Base-by-base conservation (phyloP, 306 rosid genomes). In the Benincasa hispida region DNA sequence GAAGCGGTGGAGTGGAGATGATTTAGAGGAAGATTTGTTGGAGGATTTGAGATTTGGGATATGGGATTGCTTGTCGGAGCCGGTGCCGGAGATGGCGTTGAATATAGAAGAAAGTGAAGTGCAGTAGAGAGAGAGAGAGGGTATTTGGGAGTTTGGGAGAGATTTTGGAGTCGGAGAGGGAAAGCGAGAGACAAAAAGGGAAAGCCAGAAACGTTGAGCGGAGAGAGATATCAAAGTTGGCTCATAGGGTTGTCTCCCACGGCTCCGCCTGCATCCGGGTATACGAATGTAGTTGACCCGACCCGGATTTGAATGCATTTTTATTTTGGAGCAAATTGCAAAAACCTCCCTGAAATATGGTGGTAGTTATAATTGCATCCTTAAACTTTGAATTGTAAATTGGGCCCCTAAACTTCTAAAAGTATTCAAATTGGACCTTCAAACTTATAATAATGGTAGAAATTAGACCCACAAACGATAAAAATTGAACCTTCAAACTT, bases 1-100 rank as follows among this genome's bases (percentile, higher is more conserved):
- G 81, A 77, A 81, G 88, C 88, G 88, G 91, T 84, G 83, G 85
- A 74, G 59, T 72, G 72, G 72, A 72, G 76, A 72, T 25, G 41
- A 47, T 72, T 13, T 24, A 27, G 60, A 27, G 76, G 61, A 27
- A 13, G 76, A 50, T 50, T 48, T 28, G 73, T 4, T n/a, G 24
- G 10, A n/a, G 73, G 10, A 37, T 39, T 11, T 11, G 51, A 18
- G 51, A 28, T 2, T 60, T 5, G 21, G 39, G 39, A 25, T 25
- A 12, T 12, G 65, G 3, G 35, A 63, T 35, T 63, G 48, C 48
- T 5, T 6, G 48, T 35, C 72, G 27, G 72, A 9, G 48, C 25
- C 72, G 72, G 72, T 30, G 68, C 66, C 68, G 73, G 73, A 37
- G 73, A 66, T 66, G 51, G 51, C 4, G 55, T 19, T 2, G 54